phyloP scores from a whole-genome alignment of 495 filamentous ascomycete species.

The Thozetella sp. region DNA sequence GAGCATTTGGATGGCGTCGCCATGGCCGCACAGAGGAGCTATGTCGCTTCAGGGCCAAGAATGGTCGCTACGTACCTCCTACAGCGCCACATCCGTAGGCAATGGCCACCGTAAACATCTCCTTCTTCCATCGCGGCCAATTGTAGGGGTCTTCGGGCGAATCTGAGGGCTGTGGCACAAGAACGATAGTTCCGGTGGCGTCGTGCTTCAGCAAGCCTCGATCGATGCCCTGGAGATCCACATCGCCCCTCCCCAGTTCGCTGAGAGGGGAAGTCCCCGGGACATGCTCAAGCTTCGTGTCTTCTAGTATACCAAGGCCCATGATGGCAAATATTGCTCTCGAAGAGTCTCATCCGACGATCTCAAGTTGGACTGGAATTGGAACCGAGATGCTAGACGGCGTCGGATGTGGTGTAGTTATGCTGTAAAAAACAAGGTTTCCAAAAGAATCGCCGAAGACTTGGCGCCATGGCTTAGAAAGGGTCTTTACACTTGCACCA shows the following conservation, averaged over 20 bases:
- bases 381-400: no score
- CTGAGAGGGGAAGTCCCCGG: conserved; percentile 52
- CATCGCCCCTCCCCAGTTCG: conserved; percentile 13
- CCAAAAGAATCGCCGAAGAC: no score
- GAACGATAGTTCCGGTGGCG: conserved; percentile 35
- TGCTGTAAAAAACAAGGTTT: no score
- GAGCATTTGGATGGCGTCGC: no score
- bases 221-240: conserved; percentile 28
- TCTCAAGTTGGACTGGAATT: no score
- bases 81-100: conserved; percentile 37
- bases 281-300: conserved; percentile 55
- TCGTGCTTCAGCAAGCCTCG: conserved; percentile 41
- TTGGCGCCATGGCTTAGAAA: no score
- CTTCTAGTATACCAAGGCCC: conserved; percentile 66
- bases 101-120: conserved; percentile 30
- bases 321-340: no score
- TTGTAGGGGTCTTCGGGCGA: conserved; percentile 49
- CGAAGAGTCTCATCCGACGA: no score
- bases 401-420: no score
- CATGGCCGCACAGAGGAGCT: no score
- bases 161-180: conserved; percentile 43
- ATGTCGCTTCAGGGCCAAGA: no score
- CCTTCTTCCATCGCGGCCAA: conserved; percentile 41
- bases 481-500: no score
- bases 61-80: conserved; percentile 27